These are phyloP conservation scores for Mycena floridula DNA, from an alignment of 768 basidiomycete species.

Conservation along the genomic window DNA sequence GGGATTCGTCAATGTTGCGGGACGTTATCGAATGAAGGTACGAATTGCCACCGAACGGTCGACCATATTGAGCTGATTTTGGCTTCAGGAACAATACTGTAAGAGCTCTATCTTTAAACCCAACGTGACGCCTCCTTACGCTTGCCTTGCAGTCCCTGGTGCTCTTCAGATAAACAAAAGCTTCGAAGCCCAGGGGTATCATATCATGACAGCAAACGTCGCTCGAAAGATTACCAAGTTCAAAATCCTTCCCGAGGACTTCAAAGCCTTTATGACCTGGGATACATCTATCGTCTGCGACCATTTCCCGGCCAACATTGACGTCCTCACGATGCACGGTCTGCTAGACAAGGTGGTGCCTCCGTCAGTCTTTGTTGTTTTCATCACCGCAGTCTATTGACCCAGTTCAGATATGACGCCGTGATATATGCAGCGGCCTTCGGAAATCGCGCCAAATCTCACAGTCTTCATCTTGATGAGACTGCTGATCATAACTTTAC, in stretches of 20 bases:
- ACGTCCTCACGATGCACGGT: conserved; percentile 81
- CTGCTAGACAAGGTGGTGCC: conserved; percentile 62
- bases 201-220: conserved; percentile 57
- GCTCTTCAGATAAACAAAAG: conserved; percentile 51
- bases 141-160: too few relatives aligned
- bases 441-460: conserved; percentile 51
- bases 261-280: conserved; percentile 58
- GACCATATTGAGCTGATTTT: conserved; percentile 8
- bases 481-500: conserved; percentile 77
- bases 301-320: conserved; percentile 50
- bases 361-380: conserved; percentile 33
- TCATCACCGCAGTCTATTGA: not conserved
- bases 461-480: conserved; percentile 65
- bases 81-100: not conserved
- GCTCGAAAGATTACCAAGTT: conserved; percentile 53
- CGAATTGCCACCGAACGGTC: too few relatives aligned
- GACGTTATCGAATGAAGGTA: conserved; percentile 75
- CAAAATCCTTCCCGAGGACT: conserved; percentile 50
- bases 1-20: conserved; percentile 69
- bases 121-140: too few relatives aligned
- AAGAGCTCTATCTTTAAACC: too few relatives aligned
- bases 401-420: conserved; percentile 54
- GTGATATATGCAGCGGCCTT: conserved; percentile 62
- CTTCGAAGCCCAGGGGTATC: conserved; percentile 52
- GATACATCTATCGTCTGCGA: conserved; percentile 66